phyloP scores from a whole-genome alignment of 345 rosid species.

The Angophora floribunda region DNA sequence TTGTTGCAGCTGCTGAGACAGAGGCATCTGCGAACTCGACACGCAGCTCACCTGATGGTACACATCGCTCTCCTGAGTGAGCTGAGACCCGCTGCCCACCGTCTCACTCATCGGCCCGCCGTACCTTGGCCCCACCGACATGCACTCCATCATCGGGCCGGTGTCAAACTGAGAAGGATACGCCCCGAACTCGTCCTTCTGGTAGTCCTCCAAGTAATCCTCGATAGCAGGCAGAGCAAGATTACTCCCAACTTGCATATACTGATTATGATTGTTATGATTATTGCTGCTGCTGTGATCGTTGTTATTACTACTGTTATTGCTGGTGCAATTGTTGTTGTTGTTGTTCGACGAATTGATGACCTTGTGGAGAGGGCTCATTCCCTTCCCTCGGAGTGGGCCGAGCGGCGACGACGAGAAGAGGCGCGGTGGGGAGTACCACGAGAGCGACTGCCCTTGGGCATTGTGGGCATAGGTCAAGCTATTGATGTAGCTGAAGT shows the following conservation, averaged over 20 bases:
- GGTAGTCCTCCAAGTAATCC: slow-evolving; percentile 43
- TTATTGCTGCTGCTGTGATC: not conserved
- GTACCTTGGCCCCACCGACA: slow-evolving; percentile 3
- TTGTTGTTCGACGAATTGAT: not conserved
- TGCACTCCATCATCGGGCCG: slow-evolving; percentile 18
- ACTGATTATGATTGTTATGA: not conserved
- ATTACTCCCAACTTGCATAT: slow-evolving; percentile 10
- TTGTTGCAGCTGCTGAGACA: slow-evolving; percentile 36
- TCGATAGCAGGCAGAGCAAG: slow-evolving; percentile 38
- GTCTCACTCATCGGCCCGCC: not conserved
- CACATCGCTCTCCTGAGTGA: not conserved
- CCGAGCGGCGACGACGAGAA: not conserved
- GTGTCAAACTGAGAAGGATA: slow-evolving; percentile 14
- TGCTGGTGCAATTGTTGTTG: not conserved
- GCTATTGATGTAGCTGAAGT: not conserved
- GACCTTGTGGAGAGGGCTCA: slow-evolving; percentile 5
- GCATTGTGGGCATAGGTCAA: not conserved
- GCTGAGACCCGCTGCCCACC: not conserved
- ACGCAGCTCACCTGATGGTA: not conserved
- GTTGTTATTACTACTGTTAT: not conserved
- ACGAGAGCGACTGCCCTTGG: not conserved
- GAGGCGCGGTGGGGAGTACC: slow-evolving; percentile 3
- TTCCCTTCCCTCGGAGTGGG: not conserved
- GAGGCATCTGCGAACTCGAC: not conserved
- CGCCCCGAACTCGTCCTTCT: slow-evolving; percentile 18